Percentiles rank a stretch among this genome's conserved stretches.
These are phyloP conservation scores for Cytospora leucostoma DNA, from an alignment of 2,329 filamentous ascomycete species.

Conservation along the genomic window DNA sequence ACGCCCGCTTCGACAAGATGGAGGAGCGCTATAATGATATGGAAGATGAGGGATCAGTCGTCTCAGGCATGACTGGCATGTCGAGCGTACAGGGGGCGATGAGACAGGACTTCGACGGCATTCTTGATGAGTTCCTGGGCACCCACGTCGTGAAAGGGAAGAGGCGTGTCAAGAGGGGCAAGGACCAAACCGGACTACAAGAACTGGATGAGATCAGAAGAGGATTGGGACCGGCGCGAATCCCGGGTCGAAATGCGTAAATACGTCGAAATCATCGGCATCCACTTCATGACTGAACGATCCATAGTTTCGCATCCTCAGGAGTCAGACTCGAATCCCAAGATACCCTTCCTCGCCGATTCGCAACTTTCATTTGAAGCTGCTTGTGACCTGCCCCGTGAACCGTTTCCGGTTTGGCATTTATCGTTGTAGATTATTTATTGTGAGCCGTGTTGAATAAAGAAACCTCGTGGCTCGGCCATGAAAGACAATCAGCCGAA, in stretches of 20 bases:
- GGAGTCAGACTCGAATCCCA: constrained; percentile 3
- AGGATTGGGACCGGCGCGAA: constrained; percentile 73
- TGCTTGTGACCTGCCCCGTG: not conserved
- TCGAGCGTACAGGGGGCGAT: constrained; percentile 70
- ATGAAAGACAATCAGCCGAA: not conserved
- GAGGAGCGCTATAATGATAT: constrained; percentile 71
- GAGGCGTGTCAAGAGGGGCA: constrained; percentile 76
- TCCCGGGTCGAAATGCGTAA: constrained; percentile 40
- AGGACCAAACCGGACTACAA: constrained; percentile 77
- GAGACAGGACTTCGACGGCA: constrained; percentile 78
- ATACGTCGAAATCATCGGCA: not conserved
- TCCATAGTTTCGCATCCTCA: constrained; percentile 10
- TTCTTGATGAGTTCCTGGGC: constrained; percentile 91
- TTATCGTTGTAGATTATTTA: not conserved
- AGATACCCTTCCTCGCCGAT: constrained; percentile 20
- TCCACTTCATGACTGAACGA: constrained; percentile 14
- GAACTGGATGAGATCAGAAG: constrained; percentile 88
- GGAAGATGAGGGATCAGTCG: constrained; percentile 53
- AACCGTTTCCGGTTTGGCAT: constrained; percentile 5
- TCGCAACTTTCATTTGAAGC: not conserved
- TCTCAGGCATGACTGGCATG: constrained; percentile 60
- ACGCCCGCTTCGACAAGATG: constrained; percentile 88
- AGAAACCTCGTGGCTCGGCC: not conserved
- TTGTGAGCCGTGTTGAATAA: not conserved
- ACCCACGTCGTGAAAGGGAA: constrained; percentile 72